phyloP scores from a whole-genome alignment of 352 stramenopile genomes.

The Globisporangium echinulatum region DNA sequence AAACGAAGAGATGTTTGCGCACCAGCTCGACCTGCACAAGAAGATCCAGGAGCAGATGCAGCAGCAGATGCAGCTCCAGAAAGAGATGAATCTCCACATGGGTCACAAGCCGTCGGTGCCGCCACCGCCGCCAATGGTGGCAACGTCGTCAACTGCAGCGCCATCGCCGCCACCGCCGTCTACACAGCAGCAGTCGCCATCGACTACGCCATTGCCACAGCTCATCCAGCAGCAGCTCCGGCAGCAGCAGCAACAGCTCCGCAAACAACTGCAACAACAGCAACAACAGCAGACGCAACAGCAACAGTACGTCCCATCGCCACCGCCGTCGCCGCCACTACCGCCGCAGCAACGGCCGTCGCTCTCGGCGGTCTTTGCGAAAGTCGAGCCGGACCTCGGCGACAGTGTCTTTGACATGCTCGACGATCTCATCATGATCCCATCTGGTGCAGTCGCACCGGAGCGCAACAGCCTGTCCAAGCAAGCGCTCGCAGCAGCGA shows the following conservation, averaged over 20 bases:
- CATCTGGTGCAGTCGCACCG: conserved; percentile 35
- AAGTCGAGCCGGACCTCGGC: conserved; percentile 73
- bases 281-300: conserved; percentile 1
- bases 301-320: conserved; percentile 1
- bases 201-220: background rate
- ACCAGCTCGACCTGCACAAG: conserved; percentile 77
- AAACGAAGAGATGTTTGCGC: conserved; percentile 70
- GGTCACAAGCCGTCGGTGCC: conserved; percentile 15
- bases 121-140: background rate
- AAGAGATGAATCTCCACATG: conserved; percentile 80
- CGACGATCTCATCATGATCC: conserved; percentile 84
- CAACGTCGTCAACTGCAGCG: too few species aligned
- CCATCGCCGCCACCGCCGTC: background rate
- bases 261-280: conserved; percentile 1
- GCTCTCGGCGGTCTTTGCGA: conserved; percentile 53
- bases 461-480: conserved; percentile 67
- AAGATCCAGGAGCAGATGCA: conserved; percentile 86
- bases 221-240: conserved; percentile 8
- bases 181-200: background rate
- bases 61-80: conserved; percentile 79
- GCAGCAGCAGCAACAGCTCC: conserved; percentile 7
- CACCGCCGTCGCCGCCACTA: conserved; percentile 20
- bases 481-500: conserved; percentile 23
- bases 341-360: conserved; percentile 23
- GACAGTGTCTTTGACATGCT: conserved; percentile 88